Base-by-base conservation (phyloP, 352 stramenopile species). In the Pythium oligandrum region DNA sequence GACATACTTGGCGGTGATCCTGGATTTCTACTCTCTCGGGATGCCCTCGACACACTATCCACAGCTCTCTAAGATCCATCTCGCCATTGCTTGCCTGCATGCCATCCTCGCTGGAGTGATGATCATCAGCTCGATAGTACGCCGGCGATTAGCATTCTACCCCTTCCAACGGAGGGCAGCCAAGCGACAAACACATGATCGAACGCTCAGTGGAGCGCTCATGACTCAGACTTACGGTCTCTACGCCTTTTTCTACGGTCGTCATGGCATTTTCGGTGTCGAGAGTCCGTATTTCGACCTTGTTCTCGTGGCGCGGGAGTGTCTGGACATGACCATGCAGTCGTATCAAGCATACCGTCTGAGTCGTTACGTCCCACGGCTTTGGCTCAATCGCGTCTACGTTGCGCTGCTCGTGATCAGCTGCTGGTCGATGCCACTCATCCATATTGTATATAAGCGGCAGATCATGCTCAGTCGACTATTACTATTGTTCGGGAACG, bases 281-380 rank as follows among this genome's bases (percentile, higher is more conserved):
- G 49, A 63, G 9, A 57, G 53, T 45, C 30, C 40, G 36, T 40
- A 70, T 33, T 70, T 70, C 35, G 53, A 66, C 3, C 8, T 55
- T 4, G 32, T 70, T 4, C 64, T 60, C 34, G 36, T 64, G 6
- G 17, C 12, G 32, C 40, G 43, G 6, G 55, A 57, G 32, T 3
- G 35, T 10, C 63, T 53, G 8, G 58, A 70, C 50, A 32, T 38
- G 5, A 8, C 45, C 4, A 36, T 70, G 8, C 53, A 70, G 49
- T 57, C 57, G 8, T 31, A 44, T 32, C 61, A 69, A 12, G 61
- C 51, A 6, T 65, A 69, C 37, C 40, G 38, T 26, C 62, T 70
- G 57, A 56, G 53, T 30, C 37, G 36, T 11, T 44, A 51, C 40
- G 44, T 63, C 0, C 56, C 56, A 0, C 56, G 56, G 1, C 34